These are phyloP conservation scores for Amaranthus palmeri DNA, from an alignment of 148 eudicot species.

Conservation along the genomic window DNA sequence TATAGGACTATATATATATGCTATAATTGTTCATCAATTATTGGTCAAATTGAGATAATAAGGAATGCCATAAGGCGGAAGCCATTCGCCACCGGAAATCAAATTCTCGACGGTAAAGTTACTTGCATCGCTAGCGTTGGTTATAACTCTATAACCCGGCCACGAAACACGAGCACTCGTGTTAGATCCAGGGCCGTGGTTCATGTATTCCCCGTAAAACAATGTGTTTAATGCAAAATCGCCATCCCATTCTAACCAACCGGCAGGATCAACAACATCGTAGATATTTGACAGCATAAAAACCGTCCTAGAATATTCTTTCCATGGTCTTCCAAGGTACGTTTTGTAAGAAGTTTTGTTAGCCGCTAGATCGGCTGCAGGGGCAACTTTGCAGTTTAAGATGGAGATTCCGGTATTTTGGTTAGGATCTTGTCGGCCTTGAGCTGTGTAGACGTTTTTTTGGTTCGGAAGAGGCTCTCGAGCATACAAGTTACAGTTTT, in stretches of 20 bases:
- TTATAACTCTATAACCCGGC: slow-evolving; percentile 62
- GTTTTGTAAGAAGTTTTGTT: slow-evolving; percentile 36
- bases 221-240: slow-evolving; percentile 57
- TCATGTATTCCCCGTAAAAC: slow-evolving; percentile 68
- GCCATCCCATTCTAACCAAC: slow-evolving; percentile 77
- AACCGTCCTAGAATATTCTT: slow-evolving; percentile 58
- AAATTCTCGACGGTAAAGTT: slow-evolving; percentile 58
- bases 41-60: slow-evolving; percentile 45
- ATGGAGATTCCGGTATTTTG: slow-evolving; percentile 88
- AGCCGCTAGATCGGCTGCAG: slow-evolving; percentile 61
- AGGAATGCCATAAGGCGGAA: slow-evolving; percentile 43
- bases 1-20: too few relatives aligned
- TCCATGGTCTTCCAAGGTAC: slow-evolving; percentile 84
- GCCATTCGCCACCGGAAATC: slow-evolving; percentile 64
- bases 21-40: not conserved
- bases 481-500: slow-evolving; percentile 67
- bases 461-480: slow-evolving; percentile 54
- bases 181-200: slow-evolving; percentile 65
- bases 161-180: slow-evolving; percentile 67
- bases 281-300: slow-evolving; percentile 43
- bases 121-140: slow-evolving; percentile 41
- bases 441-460: slow-evolving; percentile 78
- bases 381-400: slow-evolving; percentile 50
- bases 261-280: slow-evolving; percentile 51
- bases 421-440: slow-evolving; percentile 79